A percentile compares a stretch with the other conserved stretches of the same genome.
Evolutionary conservation across 202 grass and related monocot species (phyloP).

Genomic region (Schoenoplectus tabernaemontani): DNA sequence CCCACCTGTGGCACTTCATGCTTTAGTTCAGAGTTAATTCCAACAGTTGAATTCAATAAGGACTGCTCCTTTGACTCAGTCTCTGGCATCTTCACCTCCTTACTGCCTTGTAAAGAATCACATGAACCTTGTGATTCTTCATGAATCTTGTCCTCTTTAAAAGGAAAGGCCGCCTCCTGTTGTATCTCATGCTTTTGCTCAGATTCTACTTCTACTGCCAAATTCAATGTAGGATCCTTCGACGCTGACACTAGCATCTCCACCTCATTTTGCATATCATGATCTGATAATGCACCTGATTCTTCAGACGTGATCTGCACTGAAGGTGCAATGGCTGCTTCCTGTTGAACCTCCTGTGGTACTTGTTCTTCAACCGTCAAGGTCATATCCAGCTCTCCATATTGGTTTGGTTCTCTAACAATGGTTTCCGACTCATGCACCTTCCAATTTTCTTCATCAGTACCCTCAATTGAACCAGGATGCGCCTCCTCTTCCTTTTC

Average conservation of each 20-base stretch:
- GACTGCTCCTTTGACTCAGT: background rate
- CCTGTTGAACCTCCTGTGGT: slow-evolving; percentile 10
- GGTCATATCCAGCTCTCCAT: background rate
- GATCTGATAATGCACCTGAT: slow-evolving; percentile 3
- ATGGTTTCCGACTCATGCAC: background rate
- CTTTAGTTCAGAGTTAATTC: background rate
- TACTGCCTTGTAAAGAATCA: background rate
- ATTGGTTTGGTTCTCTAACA: background rate
- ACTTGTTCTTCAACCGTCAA: slow-evolving; percentile 3
- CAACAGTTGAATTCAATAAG: background rate
- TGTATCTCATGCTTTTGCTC: slow-evolving; percentile 10
- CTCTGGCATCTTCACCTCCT: background rate
- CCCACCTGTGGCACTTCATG: slow-evolving; percentile 9
- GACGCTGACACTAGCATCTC: background rate
- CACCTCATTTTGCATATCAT: slow-evolving; percentile 12
- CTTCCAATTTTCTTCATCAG: background rate
- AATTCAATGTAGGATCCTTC: background rate
- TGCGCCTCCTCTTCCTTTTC: background rate
- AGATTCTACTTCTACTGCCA: slow-evolving; percentile 13
- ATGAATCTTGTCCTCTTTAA: slow-evolving; percentile 10
- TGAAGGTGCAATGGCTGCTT: slow-evolving; percentile 16
- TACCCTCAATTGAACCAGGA: slow-evolving; percentile 17
- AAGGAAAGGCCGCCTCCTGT: background rate
- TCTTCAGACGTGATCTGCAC: slow-evolving; percentile 21
- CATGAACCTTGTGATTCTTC: slow-evolving; percentile 11